These are phyloP conservation scores for Apostasia shenzhenica DNA, from an alignment of 106 monocot genomes.

Conservation along the genomic window DNA sequence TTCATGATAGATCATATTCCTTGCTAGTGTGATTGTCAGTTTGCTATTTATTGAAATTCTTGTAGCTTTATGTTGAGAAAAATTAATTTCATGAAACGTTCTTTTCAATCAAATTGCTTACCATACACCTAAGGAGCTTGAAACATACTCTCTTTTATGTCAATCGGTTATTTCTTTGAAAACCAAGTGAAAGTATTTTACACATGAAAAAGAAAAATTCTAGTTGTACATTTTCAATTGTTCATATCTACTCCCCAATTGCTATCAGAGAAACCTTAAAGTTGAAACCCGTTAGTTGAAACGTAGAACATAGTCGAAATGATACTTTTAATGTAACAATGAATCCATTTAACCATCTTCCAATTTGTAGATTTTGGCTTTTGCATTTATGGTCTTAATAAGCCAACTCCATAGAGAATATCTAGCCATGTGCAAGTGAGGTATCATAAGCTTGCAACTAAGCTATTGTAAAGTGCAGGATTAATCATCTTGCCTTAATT, in stretches of 20 bases:
- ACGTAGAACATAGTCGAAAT: neutral
- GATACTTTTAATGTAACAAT: constrained; percentile 5
- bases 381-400: constrained; percentile 10
- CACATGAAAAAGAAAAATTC: neutral
- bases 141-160: constrained; percentile 1
- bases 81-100: neutral
- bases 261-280: neutral
- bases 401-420: constrained; percentile 7
- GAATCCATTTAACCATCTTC: constrained; percentile 1
- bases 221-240: neutral
- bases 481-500: neutral
- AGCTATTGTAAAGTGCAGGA: constrained; percentile 5
- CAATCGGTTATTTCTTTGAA: constrained; percentile 7
- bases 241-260: constrained; percentile 6
- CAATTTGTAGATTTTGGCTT: neutral
- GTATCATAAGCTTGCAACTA: neutral
- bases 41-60: neutral
- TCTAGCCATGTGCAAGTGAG: constrained; percentile 12
- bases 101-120: constrained; percentile 8
- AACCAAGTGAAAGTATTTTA: neutral
- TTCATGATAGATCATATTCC: neutral
- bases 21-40: neutral
- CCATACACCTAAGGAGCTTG: neutral
- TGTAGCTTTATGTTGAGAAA: neutral
- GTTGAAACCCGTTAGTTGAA: neutral